phyloP scores from a whole-genome alignment of 129 eudicot species.

The Gnaphalium uliginosum region DNA sequence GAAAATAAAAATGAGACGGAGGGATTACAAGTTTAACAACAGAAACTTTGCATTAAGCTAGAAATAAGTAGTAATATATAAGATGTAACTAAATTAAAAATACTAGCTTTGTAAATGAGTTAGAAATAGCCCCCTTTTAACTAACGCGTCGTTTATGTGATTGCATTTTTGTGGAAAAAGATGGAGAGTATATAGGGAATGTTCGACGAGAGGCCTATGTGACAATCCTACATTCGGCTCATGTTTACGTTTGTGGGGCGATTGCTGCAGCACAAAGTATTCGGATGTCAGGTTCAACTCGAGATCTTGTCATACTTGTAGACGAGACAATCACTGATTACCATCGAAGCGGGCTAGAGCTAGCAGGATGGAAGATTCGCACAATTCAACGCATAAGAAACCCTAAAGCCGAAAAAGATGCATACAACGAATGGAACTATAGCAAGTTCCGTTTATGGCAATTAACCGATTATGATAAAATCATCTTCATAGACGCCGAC shows the following conservation, averaged over 20 bases:
- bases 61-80: no score
- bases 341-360: constrained; percentile 76
- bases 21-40: no score
- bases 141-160: constrained; percentile 5
- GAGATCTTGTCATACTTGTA: constrained; percentile 88
- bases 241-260: constrained; percentile 92
- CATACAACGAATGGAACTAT: constrained; percentile 96
- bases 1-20: no score
- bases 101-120: not conserved
- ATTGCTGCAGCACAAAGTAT: constrained; percentile 97
- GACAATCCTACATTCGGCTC: constrained; percentile 85
- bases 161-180: constrained; percentile 33
- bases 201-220: constrained; percentile 81
- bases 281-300: constrained; percentile 78
- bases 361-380: constrained; percentile 93
- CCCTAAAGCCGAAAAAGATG: constrained; percentile 84
- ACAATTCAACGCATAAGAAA: constrained; percentile 75
- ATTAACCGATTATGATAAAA: constrained; percentile 80
- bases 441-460: constrained; percentile 99
- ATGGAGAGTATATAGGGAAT: constrained; percentile 56
- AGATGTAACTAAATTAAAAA: not conserved
- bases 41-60: no score
- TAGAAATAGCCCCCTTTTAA: not conserved
- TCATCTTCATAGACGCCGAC: constrained; percentile 91
- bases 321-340: constrained; percentile 74